A percentile compares a stretch with the other conserved stretches of the same genome.
Evolutionary conservation across 768 basidiomycete genomes (phyloP).

Genomic region (Mycena alexandri): DNA sequence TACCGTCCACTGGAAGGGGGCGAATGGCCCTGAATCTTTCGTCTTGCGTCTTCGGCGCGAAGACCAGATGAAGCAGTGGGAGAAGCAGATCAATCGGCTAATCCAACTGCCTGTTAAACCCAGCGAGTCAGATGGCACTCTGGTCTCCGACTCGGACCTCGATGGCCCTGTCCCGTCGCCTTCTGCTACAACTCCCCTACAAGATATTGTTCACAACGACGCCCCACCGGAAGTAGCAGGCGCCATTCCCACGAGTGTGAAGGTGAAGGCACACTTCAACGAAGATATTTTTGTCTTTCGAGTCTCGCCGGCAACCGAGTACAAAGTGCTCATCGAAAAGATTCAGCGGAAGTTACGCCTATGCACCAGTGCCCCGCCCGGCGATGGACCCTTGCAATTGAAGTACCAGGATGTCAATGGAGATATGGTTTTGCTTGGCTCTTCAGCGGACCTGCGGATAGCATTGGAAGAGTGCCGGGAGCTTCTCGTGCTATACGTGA

Average conservation of each 20-base stretch:
- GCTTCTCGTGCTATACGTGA: too few relatives aligned
- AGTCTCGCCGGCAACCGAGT: conserved; percentile 83
- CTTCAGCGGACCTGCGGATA: conserved; percentile 93
- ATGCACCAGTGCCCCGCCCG: conserved; percentile 71
- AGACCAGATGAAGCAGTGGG: conserved; percentile 92
- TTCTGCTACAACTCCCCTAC: too few relatives aligned
- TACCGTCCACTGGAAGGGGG: conserved; percentile 93
- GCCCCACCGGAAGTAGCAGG: too few relatives aligned
- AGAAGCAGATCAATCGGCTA: conserved; percentile 85
- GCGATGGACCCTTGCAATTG: conserved; percentile 79
- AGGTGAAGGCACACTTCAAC: conserved; percentile 93
- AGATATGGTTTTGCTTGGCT: conserved; percentile 86
- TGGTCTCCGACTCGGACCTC: too few relatives aligned
- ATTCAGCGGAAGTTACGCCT: conserved; percentile 93
- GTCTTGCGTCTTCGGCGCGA: conserved; percentile 92
- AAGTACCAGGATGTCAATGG: conserved; percentile 94
- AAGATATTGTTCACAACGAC: too few relatives aligned
- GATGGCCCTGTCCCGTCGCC: too few relatives aligned
- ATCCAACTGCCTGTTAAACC: too few relatives aligned
- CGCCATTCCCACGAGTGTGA: conserved; percentile 42
- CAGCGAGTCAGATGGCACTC: too few relatives aligned
- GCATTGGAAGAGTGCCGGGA: conserved; percentile 78
- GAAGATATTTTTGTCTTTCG: conserved; percentile 96
- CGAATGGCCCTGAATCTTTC: conserved; percentile 92
- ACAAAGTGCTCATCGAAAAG: conserved; percentile 85